Evolutionary conservation across 2,329 filamentous ascomycete genomes (phyloP), one percentile per base, ranked within the genome.

Genomic region (Trichoderma semiorbis): DNA sequence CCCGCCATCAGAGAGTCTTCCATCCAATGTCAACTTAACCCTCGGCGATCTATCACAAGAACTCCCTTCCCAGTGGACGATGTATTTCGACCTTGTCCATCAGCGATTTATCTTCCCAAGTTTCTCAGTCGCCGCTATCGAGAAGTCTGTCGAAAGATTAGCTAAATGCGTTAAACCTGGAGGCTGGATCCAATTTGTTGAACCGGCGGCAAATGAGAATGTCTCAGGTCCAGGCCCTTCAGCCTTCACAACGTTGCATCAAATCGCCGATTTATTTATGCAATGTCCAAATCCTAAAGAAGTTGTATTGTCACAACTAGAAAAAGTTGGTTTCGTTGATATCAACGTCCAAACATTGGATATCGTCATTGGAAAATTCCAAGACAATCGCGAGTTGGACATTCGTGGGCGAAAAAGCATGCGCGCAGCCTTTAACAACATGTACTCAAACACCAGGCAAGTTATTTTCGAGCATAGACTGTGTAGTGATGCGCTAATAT

Each of bases 181-280:
- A 8, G 71, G 73, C 12, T 74, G 73, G 73, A 71, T 74, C 18
- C 72, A 74, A 36, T 34, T 74, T 7, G 71, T 74, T 32, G 73
- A 74, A 28, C 55, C 71, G 3, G 71, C 65, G 1, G 70, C 70
- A 14, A 53, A 69, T 10, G 70, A 72, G 21, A 72, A 63, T 24
- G 43, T 72, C 21, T 72, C 70, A 5, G 70, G 70, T 12, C 70
- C 70, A 39, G 39, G 39, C 21, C 57, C 70, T 10, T 55, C 70
- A 26, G 64, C 64, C 16, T 72, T 72, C 34, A 34, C 58, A 5
- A 50, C 61, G n/a, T 11, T 72, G 6, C 70, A 72, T 11, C 18
- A 63, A 14, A 66, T 72, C 24, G 70, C 70, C 7, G 30, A 62
- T 21, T 55, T 39, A 26, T 69, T 61, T 18, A 72, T 72, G 70